A percentile compares a stretch with the other conserved stretches of the same genome.
These are phyloP conservation scores for Apiosordaria backusii DNA, from an alignment of 495 filamentous ascomycete genomes.

Conservation along the genomic window DNA sequence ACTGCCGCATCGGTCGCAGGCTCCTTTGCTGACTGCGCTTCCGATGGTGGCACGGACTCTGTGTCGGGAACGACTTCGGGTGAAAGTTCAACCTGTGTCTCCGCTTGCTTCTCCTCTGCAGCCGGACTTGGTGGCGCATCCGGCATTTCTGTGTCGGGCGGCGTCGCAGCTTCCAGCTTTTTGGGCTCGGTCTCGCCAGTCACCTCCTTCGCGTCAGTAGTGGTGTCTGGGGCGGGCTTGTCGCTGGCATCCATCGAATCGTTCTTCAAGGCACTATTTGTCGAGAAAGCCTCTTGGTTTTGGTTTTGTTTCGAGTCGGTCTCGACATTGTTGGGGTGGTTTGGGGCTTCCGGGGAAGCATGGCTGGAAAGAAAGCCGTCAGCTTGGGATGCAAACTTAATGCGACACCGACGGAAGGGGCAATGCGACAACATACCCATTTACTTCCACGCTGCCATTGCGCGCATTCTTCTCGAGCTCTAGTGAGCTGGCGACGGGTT, in stretches of 20 bases:
- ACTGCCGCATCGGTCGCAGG: background rate
- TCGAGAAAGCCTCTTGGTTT: slow-evolving; percentile 29
- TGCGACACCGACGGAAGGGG: slow-evolving; percentile 1
- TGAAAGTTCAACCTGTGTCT: background rate
- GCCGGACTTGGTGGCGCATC: slow-evolving; percentile 27
- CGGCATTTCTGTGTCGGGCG: slow-evolving; percentile 32
- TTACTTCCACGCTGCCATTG: slow-evolving; percentile 25
- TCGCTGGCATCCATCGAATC: background rate
- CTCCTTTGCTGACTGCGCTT: background rate
- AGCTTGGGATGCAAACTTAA: background rate
- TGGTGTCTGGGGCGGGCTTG: slow-evolving; percentile 2
- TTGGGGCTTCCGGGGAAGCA: slow-evolving; percentile 10
- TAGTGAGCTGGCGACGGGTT: slow-evolving; percentile 46
- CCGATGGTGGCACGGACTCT: background rate
- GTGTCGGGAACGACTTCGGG: background rate
- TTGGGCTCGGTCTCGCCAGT: slow-evolving; percentile 17
- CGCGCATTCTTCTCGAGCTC: slow-evolving; percentile 39
- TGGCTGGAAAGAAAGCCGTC: slow-evolving; percentile 19
- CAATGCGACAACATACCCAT: slow-evolving; percentile 29
- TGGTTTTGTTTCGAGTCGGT: background rate
- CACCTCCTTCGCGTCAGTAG: slow-evolving; percentile 12
- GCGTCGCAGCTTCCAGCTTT: slow-evolving; percentile 12
- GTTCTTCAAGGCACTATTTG: slow-evolving; percentile 17
- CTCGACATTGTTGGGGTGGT: background rate
- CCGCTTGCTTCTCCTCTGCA: slow-evolving; percentile 3